These are phyloP conservation scores for Fusarium sp. DNA, from an alignment of 2,329 filamentous ascomycete genomes.

Conservation along the genomic window DNA sequence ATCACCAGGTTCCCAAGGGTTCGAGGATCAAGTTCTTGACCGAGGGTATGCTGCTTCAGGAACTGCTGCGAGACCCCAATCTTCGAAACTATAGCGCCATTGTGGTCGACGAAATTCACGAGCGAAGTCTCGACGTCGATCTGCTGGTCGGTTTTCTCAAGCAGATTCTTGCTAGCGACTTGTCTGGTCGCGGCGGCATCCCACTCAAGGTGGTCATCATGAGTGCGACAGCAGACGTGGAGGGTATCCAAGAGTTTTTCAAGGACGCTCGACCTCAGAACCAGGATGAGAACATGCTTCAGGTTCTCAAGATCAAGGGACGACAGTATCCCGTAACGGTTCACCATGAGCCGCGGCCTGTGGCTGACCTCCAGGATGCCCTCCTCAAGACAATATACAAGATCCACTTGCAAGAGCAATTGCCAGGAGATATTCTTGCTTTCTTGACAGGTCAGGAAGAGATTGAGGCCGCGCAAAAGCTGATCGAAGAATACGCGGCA, in stretches of 20 bases:
- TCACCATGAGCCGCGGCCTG: conserved; percentile 79
- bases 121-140: conserved; percentile 95
- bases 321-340: conserved; percentile 89
- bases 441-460: conserved; percentile 95
- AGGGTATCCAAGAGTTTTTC: conserved; percentile 85
- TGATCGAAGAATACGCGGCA: conserved; percentile 84
- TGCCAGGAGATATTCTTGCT: conserved; percentile 94
- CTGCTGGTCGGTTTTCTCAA: conserved; percentile 90
- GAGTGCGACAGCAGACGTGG: conserved; percentile 95
- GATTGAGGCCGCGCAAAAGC: conserved; percentile 84
- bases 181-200: conserved; percentile 76
- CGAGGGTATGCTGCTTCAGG: conserved; percentile 95
- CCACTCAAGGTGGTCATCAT: conserved; percentile 93
- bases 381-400: conserved; percentile 87
- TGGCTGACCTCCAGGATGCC: conserved; percentile 85
- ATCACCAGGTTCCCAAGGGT: conserved; percentile 85
- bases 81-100: conserved; percentile 90
- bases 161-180: conserved; percentile 76
- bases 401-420: conserved; percentile 87
- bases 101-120: conserved; percentile 96
- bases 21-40: conserved; percentile 94
- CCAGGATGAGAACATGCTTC: conserved; percentile 48
- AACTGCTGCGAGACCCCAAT: conserved; percentile 87
- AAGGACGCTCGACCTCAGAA: conserved; percentile 48
- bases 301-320: conserved; percentile 80